phyloP scores from a whole-genome alignment of 768 basidiomycete genomes.

The Amyloporia xantha region DNA sequence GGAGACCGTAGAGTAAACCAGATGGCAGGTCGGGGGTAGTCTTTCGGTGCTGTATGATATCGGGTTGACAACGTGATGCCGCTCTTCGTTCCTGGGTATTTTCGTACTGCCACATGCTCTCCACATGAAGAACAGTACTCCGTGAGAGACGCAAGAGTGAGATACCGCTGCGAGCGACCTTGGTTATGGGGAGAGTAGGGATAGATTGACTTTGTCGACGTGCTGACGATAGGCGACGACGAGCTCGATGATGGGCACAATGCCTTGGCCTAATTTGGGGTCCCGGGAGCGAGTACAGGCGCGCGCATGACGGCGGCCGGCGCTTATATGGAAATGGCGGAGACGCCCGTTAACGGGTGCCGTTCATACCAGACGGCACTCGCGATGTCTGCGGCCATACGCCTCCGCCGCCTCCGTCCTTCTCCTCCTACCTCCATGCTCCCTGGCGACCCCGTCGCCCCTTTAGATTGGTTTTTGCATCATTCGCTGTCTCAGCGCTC shows the following conservation, averaged over 20 bases:
- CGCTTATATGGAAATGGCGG: neutral
- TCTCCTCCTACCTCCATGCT: neutral
- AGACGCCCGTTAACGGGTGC: neutral
- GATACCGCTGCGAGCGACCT: too few species aligned
- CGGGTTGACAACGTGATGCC: too few species aligned
- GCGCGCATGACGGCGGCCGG: neutral
- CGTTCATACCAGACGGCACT: neutral
- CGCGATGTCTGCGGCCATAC: neutral
- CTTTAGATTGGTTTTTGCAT: neutral
- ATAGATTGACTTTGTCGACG: neutral
- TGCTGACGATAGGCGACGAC: neutral
- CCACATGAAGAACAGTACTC: too few species aligned
- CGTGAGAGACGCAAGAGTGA: too few species aligned
- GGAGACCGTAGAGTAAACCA: conserved; percentile 31
- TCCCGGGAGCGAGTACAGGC: neutral
- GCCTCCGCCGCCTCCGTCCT: neutral
- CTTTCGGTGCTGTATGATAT: too few species aligned
- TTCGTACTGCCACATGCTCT: too few species aligned
- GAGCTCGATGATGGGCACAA: neutral
- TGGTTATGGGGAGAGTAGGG: too few species aligned
- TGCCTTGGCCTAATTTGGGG: neutral
- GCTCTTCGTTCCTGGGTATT: too few species aligned
- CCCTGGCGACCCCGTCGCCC: neutral
- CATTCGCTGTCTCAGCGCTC: neutral
- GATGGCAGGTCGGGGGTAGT: too few species aligned